These are phyloP conservation scores for Dillenia turbinata DNA, from an alignment of 164 flowering plant genomes.

Conservation along the genomic window DNA sequence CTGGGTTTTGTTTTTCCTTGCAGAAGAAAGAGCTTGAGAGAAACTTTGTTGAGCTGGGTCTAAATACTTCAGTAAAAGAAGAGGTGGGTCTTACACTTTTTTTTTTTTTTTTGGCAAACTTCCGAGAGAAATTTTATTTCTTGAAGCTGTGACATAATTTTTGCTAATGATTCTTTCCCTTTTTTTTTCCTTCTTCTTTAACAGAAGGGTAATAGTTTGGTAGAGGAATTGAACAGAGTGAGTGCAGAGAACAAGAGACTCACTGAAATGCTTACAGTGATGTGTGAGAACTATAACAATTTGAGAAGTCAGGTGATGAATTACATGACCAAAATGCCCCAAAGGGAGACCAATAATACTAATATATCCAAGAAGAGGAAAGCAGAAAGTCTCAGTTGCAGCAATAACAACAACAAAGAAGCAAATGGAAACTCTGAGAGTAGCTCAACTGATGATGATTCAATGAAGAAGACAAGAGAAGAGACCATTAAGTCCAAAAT, in stretches of 20 bases:
- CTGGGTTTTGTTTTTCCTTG: neutral
- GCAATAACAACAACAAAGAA: neutral
- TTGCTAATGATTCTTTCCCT: too few relatives aligned
- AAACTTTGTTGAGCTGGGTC: conserved; percentile 23
- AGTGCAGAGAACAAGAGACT: conserved; percentile 59
- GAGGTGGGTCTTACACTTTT: conserved; percentile 24
- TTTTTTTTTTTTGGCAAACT: neutral
- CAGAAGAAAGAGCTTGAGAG: conserved; percentile 11
- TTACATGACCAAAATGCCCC: conserved; percentile 27
- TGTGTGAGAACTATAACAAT: conserved; percentile 56
- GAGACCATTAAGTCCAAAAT: too few relatives aligned
- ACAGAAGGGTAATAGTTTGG: conserved; percentile 26
- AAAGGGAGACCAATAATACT: conserved; percentile 11
- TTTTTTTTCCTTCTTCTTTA: neutral
- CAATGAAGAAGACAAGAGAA: too few relatives aligned
- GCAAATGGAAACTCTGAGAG: conserved; percentile 28
- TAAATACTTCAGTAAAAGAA: conserved; percentile 20
- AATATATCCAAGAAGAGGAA: conserved; percentile 40
- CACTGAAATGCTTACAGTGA: conserved; percentile 40
- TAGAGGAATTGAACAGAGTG: conserved; percentile 48
- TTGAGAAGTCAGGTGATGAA: conserved; percentile 43
- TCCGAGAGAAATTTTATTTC: conserved; percentile 1
- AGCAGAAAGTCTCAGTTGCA: conserved; percentile 20
- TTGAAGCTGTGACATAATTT: neutral
- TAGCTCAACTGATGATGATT: too few relatives aligned